Percentiles rank a stretch among this genome's conserved stretches.
These are phyloP conservation scores for Fusarium sp. DNA, from an alignment of 2,329 filamentous ascomycete species.

Conservation along the genomic window DNA sequence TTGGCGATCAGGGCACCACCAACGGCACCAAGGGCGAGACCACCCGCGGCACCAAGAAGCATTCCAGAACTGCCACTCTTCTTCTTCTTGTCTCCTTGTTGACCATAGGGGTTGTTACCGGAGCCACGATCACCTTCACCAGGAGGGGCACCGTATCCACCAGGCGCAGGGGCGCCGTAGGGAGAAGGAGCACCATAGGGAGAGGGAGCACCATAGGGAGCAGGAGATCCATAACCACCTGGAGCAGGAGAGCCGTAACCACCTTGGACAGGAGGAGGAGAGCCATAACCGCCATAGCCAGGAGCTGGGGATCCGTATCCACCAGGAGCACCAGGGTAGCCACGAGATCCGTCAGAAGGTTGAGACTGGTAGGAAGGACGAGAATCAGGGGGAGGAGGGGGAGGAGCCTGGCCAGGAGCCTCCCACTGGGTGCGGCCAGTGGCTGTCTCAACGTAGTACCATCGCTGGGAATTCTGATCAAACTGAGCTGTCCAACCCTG, in stretches of 20 bases:
- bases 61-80: constrained; percentile 65
- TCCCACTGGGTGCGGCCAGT: constrained; percentile 76
- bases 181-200: constrained; percentile 21
- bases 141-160: constrained; percentile 30
- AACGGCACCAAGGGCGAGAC: constrained; percentile 68
- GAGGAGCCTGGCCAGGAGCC: constrained; percentile 58
- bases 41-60: constrained; percentile 70
- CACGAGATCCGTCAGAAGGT: constrained; percentile 46
- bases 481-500: constrained; percentile 74
- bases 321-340: constrained; percentile 33
- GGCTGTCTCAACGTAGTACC: constrained; percentile 74
- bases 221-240: constrained; percentile 36
- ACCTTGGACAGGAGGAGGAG: constrained; percentile 26
- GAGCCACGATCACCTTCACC: constrained; percentile 14
- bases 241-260: constrained; percentile 41
- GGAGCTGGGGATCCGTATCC: constrained; percentile 44
- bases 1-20: constrained; percentile 71
- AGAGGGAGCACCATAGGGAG: constrained; percentile 39
- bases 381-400: constrained; percentile 43
- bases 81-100: constrained; percentile 52
- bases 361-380: constrained; percentile 42
- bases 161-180: constrained; percentile 28
- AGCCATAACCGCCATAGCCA: constrained; percentile 21
- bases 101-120: constrained; percentile 35
- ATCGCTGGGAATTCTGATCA: constrained; percentile 71